Conservation (phyloP, 2,329 filamentous ascomycete species). For the Penicillium sp. region DNA sequence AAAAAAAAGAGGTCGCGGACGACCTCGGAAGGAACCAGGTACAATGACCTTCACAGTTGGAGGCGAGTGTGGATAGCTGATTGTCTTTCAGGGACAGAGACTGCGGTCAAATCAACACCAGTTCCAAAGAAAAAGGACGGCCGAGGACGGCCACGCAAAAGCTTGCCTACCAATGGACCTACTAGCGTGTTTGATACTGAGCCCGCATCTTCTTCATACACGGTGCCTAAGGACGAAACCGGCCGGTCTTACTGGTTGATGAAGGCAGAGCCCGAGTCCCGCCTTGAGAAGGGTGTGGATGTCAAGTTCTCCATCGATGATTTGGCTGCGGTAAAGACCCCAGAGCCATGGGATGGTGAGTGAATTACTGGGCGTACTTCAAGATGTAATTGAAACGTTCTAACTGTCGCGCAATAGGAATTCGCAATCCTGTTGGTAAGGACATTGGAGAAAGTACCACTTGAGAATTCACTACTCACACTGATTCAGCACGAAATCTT, state of each 20-base stretch:
- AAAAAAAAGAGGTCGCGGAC: slow-evolving; percentile 18
- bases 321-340: slow-evolving; percentile 61
- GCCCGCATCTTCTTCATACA: slow-evolving; percentile 4
- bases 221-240: slow-evolving; percentile 15
- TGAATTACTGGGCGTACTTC: slow-evolving; percentile 27
- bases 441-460: neutral
- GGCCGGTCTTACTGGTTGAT: slow-evolving; percentile 65
- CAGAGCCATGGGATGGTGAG: slow-evolving; percentile 86
- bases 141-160: slow-evolving; percentile 27
- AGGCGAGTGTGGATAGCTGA: neutral
- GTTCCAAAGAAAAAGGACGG: slow-evolving; percentile 20
- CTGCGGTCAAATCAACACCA: slow-evolving; percentile 1
- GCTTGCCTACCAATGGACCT: slow-evolving; percentile 17
- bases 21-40: slow-evolving; percentile 18
- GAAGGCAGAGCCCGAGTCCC: slow-evolving; percentile 83
- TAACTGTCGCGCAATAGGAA: slow-evolving; percentile 33
- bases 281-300: slow-evolving; percentile 78
- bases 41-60: neutral
- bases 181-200: slow-evolving; percentile 11
- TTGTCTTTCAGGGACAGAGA: slow-evolving; percentile 3
- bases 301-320: slow-evolving; percentile 95
- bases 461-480: slow-evolving; percentile 15
- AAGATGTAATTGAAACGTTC: slow-evolving; percentile 4
- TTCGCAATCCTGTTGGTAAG: slow-evolving; percentile 42
- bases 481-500: slow-evolving; percentile 66